Conservation (phyloP, 2,329 filamentous ascomycete genomes). For the Phialocephala subalpina region DNA sequence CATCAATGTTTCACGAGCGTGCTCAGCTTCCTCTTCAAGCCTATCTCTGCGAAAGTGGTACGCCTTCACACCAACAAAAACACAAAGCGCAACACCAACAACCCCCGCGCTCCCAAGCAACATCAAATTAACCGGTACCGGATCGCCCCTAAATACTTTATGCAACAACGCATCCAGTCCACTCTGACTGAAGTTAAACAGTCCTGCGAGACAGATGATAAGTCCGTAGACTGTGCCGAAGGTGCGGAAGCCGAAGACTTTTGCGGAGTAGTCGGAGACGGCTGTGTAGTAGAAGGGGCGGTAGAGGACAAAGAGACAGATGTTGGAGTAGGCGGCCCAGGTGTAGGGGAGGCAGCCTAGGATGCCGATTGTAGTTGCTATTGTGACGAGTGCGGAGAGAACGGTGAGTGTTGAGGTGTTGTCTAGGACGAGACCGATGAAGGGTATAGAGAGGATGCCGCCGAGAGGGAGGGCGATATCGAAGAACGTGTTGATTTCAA, state of each 20-base stretch:
- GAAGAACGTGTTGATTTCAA: slow-evolving; percentile 82
- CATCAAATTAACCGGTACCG: slow-evolving; percentile 78
- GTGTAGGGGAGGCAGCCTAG: slow-evolving; percentile 76
- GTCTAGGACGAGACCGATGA: slow-evolving; percentile 84
- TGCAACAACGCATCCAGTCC: slow-evolving; percentile 83
- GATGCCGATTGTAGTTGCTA: slow-evolving; percentile 78
- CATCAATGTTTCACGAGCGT: slow-evolving; percentile 46
- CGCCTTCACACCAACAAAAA: slow-evolving; percentile 61
- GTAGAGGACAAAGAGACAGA: slow-evolving; percentile 83
- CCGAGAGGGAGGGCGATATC: slow-evolving; percentile 86
- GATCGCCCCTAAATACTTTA: slow-evolving; percentile 73
- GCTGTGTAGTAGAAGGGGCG: slow-evolving; percentile 91
- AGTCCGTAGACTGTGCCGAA: slow-evolving; percentile 95
- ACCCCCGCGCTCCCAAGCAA: slow-evolving; percentile 68
- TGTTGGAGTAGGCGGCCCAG: slow-evolving; percentile 78
- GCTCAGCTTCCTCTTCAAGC: slow-evolving; percentile 53
- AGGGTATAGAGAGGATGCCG: slow-evolving; percentile 84
- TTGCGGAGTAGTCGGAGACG: slow-evolving; percentile 87
- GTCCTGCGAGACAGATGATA: slow-evolving; percentile 84
- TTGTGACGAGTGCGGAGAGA: slow-evolving; percentile 72
- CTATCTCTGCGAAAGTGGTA: slow-evolving; percentile 49
- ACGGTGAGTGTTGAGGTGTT: slow-evolving; percentile 76
- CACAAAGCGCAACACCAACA: slow-evolving; percentile 71
- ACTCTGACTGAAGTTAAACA: slow-evolving; percentile 85
- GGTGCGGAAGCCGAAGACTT: slow-evolving; percentile 90